Conservation (phyloP, 257 asterid species). For the Scutellaria barbata region DNA sequence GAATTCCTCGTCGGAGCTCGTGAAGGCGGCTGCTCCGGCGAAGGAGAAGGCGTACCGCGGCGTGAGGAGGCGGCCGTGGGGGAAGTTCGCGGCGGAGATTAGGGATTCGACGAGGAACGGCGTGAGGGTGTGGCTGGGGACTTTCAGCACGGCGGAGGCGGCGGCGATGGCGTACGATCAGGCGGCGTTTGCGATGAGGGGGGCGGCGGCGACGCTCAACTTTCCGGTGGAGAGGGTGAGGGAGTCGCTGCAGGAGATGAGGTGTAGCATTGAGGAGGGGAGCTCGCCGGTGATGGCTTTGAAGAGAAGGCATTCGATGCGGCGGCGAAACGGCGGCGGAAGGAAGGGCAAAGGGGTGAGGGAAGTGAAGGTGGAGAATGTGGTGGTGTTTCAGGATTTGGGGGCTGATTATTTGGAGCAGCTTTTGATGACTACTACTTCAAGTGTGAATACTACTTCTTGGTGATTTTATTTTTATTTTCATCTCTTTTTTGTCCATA, state of each 20-base stretch:
- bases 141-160: conserved; percentile 75
- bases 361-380: conserved; percentile 50
- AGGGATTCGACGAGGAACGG: conserved; percentile 88
- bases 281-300: conserved; percentile 76
- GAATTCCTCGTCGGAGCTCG: conserved; percentile 33
- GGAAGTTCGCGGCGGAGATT: conserved; percentile 86
- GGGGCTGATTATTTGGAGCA: conserved; percentile 78
- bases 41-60: conserved; percentile 66
- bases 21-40: not conserved
- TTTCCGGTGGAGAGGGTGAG: conserved; percentile 73
- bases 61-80: conserved; percentile 86
- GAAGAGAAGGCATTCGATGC: conserved; percentile 67
- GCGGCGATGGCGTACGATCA: conserved; percentile 92
- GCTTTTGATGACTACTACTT: conserved; percentile 53
- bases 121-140: conserved; percentile 79
- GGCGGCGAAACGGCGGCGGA: conserved; percentile 39
- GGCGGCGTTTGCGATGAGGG: conserved; percentile 78
- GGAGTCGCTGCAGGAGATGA: conserved; percentile 61
- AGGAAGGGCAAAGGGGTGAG: conserved; percentile 25
- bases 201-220: conserved; percentile 62
- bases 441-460: conserved; percentile 20
- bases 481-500: conserved; percentile 3
- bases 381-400: conserved; percentile 81
- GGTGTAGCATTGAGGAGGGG: conserved; percentile 44
- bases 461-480: not conserved